Conservation (phyloP, 768 basidiomycete species). For the Nidularia sp. region DNA sequence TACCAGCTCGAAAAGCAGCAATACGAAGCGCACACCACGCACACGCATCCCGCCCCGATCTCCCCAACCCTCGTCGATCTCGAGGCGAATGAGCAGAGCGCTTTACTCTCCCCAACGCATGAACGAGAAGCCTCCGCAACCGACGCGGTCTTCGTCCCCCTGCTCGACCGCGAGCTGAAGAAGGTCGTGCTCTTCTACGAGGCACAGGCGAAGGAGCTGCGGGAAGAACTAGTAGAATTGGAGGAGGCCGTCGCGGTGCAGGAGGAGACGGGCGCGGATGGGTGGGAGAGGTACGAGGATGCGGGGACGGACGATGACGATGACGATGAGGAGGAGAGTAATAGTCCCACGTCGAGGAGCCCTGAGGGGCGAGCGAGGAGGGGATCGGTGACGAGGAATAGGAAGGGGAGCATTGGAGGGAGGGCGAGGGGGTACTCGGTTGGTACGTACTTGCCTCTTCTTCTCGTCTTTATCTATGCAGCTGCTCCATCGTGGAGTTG, state of each 20-base stretch:
- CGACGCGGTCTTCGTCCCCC: constrained; percentile 61
- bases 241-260: constrained; percentile 54
- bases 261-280: constrained; percentile 54
- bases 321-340: constrained; percentile 43
- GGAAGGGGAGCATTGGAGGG: constrained; percentile 24
- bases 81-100: constrained; percentile 59
- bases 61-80: constrained; percentile 34
- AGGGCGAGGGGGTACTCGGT: constrained; percentile 10
- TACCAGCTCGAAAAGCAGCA: constrained; percentile 85
- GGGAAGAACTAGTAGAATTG: constrained; percentile 53
- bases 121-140: constrained; percentile 27
- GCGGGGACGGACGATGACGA: constrained; percentile 59
- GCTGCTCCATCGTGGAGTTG: neutral
- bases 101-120: constrained; percentile 41
- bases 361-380: constrained; percentile 22
- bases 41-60: constrained; percentile 14
- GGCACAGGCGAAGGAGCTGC: constrained; percentile 68
- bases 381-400: constrained; percentile 31
- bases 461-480: constrained; percentile 1
- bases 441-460: constrained; percentile 7
- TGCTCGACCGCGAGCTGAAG: constrained; percentile 77
- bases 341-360: constrained; percentile 26
- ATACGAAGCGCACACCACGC: constrained; percentile 31
- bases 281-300: constrained; percentile 47
- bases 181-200: constrained; percentile 83